phyloP scores from a whole-genome alignment of 1,284 basidiomycete species.

The Ustilago esculenta region DNA sequence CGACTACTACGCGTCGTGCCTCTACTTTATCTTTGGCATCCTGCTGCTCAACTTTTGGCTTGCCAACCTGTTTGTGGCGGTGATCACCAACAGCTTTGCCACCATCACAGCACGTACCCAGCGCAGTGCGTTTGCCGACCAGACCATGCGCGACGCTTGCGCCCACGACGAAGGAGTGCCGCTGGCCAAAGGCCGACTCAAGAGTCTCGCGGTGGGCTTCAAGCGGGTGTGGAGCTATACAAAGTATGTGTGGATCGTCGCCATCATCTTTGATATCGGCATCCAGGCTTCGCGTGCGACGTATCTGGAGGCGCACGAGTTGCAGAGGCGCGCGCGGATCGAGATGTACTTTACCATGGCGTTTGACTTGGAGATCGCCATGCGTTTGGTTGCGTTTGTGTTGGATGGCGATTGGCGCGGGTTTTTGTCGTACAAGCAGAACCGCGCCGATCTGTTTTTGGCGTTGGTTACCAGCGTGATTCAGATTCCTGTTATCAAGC shows the following conservation, averaged over 20 bases:
- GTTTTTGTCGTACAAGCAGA: constrained; percentile 77
- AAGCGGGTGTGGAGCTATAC: constrained; percentile 61
- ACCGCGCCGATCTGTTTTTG: constrained; percentile 83
- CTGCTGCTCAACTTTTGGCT: constrained; percentile 69
- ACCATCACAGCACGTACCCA: constrained; percentile 88
- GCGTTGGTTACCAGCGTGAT: constrained; percentile 82
- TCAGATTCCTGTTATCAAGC: constrained; percentile 80
- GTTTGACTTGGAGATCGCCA: constrained; percentile 87
- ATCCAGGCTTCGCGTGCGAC: constrained; percentile 81
- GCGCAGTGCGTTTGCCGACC: constrained; percentile 87
- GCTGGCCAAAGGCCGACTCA: constrained; percentile 20
- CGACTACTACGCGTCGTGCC: constrained; percentile 85
- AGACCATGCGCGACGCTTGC: constrained; percentile 35
- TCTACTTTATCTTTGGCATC: constrained; percentile 84
- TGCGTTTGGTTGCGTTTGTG: constrained; percentile 74
- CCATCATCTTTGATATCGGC: constrained; percentile 73
- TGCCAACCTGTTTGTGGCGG: constrained; percentile 93
- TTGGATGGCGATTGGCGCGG: constrained; percentile 83
- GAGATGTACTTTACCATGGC: constrained; percentile 84
- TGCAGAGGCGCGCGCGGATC: constrained; percentile 69
- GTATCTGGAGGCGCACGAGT: constrained; percentile 38
- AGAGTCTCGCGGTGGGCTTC: constrained; percentile 55
- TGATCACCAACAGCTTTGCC: constrained; percentile 93
- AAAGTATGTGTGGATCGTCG: constrained; percentile 71
- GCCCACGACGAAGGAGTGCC: constrained; percentile 20